Evolutionary conservation across 306 rosid species (phyloP), one percentile per base, ranked within the genome.

Genomic region (Bauhinia variegata): DNA sequence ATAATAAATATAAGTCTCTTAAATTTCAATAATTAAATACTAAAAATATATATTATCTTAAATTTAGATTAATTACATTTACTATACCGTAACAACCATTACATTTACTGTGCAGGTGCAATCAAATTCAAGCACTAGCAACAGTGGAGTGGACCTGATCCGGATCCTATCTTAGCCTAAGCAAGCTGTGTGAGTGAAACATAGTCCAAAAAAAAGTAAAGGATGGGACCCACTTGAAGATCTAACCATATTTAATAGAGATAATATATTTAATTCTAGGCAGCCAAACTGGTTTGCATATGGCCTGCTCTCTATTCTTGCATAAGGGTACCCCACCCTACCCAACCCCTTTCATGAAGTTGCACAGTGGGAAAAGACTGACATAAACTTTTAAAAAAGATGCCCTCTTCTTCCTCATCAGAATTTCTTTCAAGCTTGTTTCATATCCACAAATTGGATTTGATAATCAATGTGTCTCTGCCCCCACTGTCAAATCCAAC

Each of bases 271-370:
- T 19, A 44, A 33, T 68, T 44, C 16, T 53, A 43, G 19, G 53
- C 71, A 47, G 44, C 28, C 46, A 68, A 52, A 4, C 67, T 72
- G 67, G 53, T 63, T 63, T 67, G 83, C n/a, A 36, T 54, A 15
- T 47, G 71, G 46, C 16, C 12, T 38, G 41, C 7, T 59, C 33
- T 57, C 14, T 46, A 42, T 14, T 19, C 44, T 60, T 34, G 54
- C 59, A 8, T 47, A 18, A 9, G 7, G 34, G 13, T 58, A 31
- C 59, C 75, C 70, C 65, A 68, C 74, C 68, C 30, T 23, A 23
- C 28, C 28, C 28, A 1, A 63, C 73, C 73, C 8, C 49, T 68
- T 63, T 79, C 76, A 42, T 51, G 76, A 68, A 56, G 63, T 78
- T 69, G 36, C 38, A 31, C 38, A 44, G 32, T 73, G 55, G 79